phyloP scores from a whole-genome alignment of 495 filamentous ascomycete species.

The Daldinia childiae region DNA sequence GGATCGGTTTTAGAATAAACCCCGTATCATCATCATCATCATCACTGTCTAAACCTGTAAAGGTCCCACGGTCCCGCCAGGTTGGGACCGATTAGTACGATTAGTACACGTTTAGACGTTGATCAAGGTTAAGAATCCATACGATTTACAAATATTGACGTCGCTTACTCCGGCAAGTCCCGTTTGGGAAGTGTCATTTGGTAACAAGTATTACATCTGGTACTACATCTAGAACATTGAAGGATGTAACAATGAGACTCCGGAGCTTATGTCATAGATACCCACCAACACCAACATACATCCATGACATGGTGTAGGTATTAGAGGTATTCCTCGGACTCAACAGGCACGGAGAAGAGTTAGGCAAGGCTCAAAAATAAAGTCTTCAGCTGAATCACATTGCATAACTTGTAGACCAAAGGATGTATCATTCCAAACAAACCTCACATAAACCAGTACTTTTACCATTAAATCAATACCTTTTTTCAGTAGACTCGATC shows the following conservation, averaged over 20 bases:
- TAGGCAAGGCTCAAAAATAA: no score
- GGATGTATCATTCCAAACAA: background rate
- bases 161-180: background rate
- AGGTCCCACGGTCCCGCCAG: background rate
- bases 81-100: background rate
- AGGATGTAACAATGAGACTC: background rate
- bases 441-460: background rate
- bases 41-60: background rate
- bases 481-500: background rate
- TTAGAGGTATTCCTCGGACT: no score
- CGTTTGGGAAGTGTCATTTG: background rate
- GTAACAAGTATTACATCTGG: background rate
- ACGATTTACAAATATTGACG: background rate
- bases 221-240: background rate
- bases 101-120: no score
- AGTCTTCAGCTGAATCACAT: background rate
- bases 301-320: no score
- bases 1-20: slow-evolving; percentile 5
- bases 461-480: background rate
- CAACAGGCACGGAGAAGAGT: no score
- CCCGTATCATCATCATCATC: background rate
- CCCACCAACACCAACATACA: no score
- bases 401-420: background rate
- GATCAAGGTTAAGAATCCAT: background rate
- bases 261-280: slow-evolving; percentile 6